Evolutionary conservation across 2,329 filamentous ascomycete genomes (phyloP).

Genomic region (Fusarium vanettenii): DNA sequence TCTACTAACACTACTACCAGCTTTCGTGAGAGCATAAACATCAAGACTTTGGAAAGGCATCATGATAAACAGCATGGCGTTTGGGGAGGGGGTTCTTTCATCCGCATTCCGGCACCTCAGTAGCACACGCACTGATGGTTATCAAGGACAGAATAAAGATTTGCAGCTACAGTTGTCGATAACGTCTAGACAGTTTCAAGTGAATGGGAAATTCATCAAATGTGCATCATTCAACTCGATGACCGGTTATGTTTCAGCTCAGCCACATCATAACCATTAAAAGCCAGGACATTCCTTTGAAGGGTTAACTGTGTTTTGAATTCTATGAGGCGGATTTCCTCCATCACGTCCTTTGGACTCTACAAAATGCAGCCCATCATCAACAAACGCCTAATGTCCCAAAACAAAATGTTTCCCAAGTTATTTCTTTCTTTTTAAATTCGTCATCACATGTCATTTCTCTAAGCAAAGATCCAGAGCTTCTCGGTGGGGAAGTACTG

Average conservation of each 20-base stretch:
- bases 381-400: conserved; percentile 44
- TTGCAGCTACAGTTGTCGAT: conserved; percentile 8
- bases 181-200: not conserved
- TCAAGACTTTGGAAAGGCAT: conserved; percentile 7
- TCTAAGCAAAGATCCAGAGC: conserved; percentile 69
- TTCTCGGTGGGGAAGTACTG: conserved; percentile 67
- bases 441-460: conserved; percentile 27
- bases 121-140: conserved; percentile 10
- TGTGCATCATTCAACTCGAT: not conserved
- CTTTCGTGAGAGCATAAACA: conserved; percentile 47
- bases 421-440: conserved; percentile 31
- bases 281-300: not conserved
- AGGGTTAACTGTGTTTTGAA: conserved; percentile 41
- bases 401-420: conserved; percentile 35
- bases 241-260: not conserved
- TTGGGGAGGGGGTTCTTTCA: conserved; percentile 29
- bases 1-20: conserved; percentile 31
- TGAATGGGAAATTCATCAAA: not conserved
- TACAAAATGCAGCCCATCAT: conserved; percentile 40
- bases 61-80: conserved; percentile 41
- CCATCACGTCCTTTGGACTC: conserved; percentile 33
- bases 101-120: conserved; percentile 23
- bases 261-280: not conserved
- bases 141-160: conserved; percentile 10
- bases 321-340: conserved; percentile 33